Percentiles rank a stretch among this genome's conserved stretches.
Evolutionary conservation across 306 rosid genomes (phyloP).

Genomic region (Ochetophila trinervis): DNA sequence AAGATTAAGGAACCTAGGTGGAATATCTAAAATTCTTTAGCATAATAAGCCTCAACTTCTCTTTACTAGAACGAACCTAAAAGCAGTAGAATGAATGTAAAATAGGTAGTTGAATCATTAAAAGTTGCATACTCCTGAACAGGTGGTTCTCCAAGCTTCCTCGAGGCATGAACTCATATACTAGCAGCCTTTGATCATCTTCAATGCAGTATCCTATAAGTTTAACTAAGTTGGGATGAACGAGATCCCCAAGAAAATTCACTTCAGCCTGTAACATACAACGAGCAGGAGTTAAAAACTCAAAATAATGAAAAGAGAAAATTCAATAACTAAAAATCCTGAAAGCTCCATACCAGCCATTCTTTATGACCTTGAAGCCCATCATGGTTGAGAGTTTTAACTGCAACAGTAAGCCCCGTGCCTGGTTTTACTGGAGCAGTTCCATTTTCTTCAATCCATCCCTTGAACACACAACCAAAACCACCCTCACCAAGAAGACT

Average conservation of each 20-base stretch:
- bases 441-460: constrained; percentile 99
- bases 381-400: constrained; percentile 92
- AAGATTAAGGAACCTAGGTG: background rate
- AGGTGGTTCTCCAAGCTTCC: constrained; percentile 98
- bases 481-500: constrained; percentile 99
- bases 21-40: background rate
- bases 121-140: constrained; percentile 72
- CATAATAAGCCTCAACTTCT: background rate
- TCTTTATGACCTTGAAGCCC: constrained; percentile 99
- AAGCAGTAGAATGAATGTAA: background rate
- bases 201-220: constrained; percentile 96
- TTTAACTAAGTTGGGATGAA: constrained; percentile 83
- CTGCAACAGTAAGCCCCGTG: constrained; percentile 98
- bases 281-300: constrained; percentile 8
- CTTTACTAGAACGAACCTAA: background rate
- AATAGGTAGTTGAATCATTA: background rate
- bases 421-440: constrained; percentile 99
- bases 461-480: constrained; percentile 97
- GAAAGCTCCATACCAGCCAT: constrained; percentile 83
- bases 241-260: constrained; percentile 86
- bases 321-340: background rate
- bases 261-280: constrained; percentile 80
- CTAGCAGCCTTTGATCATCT: constrained; percentile 90
- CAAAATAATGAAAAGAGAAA: background rate
- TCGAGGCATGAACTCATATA: constrained; percentile 95